phyloP scores from a whole-genome alignment of 306 rosid genomes.

The Dryas alaskensis region DNA sequence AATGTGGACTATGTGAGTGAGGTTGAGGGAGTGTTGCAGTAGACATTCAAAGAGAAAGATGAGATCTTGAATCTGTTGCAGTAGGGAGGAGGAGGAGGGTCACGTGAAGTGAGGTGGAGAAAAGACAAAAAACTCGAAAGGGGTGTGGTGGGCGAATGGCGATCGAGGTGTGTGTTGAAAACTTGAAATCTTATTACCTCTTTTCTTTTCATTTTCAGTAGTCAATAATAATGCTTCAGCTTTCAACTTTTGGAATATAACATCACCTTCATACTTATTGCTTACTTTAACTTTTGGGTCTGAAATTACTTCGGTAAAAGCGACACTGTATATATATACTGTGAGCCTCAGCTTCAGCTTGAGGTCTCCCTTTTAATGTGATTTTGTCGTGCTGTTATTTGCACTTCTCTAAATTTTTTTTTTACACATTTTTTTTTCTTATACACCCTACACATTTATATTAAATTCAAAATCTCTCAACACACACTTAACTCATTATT shows the following conservation, averaged over 20 bases:
- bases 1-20: not conserved
- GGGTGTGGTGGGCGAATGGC: not conserved
- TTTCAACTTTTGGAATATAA: not conserved
- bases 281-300: not conserved
- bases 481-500: no score
- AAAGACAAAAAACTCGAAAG: slow-evolving; percentile 3
- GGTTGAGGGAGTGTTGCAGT: not conserved
- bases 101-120: slow-evolving; percentile 4
- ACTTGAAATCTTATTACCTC: not conserved
- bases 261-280: not conserved
- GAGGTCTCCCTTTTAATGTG: no score
- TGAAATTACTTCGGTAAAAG: not conserved
- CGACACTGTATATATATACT: no score
- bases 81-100: not conserved
- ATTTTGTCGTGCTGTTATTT: no score
- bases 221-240: not conserved
- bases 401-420: no score
- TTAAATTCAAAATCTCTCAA: no score
- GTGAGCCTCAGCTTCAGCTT: no score
- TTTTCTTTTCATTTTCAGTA: not conserved
- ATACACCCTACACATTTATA: no score
- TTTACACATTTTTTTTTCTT: no score
- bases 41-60: not conserved
- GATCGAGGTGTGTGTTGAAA: not conserved
- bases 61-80: slow-evolving; percentile 5